Evolutionary conservation across 768 basidiomycete genomes (phyloP).

Genomic region (Porphyrellus cyaneotinctus): DNA sequence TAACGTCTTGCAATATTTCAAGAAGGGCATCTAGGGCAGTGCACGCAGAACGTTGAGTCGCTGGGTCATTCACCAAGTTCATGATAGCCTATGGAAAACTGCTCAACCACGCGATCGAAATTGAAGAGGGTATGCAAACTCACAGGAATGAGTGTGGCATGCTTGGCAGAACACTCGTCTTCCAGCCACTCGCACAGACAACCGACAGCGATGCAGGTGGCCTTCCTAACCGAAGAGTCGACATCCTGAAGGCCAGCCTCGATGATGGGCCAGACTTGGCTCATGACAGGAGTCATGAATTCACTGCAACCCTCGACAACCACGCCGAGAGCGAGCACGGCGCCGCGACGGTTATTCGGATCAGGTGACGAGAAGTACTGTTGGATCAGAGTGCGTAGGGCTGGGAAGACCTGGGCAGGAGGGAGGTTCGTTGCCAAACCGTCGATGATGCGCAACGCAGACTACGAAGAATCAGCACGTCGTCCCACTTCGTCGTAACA

Average conservation of each 20-base stretch:
- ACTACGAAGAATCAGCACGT: slow-evolving; percentile 40
- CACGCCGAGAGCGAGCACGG: slow-evolving; percentile 93
- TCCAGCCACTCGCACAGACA: slow-evolving; percentile 98
- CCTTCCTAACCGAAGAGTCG: slow-evolving; percentile 86
- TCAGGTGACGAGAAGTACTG: slow-evolving; percentile 83
- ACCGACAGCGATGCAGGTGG: slow-evolving; percentile 92
- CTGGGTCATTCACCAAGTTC: slow-evolving; percentile 80
- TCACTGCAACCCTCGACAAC: slow-evolving; percentile 97
- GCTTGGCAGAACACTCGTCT: slow-evolving; percentile 84
- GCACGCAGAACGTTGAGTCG: slow-evolving; percentile 90
- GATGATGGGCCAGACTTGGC: slow-evolving; percentile 89
- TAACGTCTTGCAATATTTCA: slow-evolving; percentile 87
- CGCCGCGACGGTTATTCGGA: slow-evolving; percentile 78
- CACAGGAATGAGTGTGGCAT: slow-evolving; percentile 82
- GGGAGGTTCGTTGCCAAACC: slow-evolving; percentile 88
- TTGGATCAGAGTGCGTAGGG: slow-evolving; percentile 76
- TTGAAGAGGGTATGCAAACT: slow-evolving; percentile 21
- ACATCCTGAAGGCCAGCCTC: slow-evolving; percentile 82
- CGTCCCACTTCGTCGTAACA: background rate
- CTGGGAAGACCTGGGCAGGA: slow-evolving; percentile 93
- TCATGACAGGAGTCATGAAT: slow-evolving; percentile 92
- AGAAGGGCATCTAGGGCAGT: slow-evolving; percentile 95
- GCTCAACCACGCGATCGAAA: background rate
- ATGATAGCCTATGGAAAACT: slow-evolving; percentile 65
- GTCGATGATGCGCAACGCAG: slow-evolving; percentile 93